Conservation (phyloP, 208 protist species). For the Crithidia brevicula region DNA sequence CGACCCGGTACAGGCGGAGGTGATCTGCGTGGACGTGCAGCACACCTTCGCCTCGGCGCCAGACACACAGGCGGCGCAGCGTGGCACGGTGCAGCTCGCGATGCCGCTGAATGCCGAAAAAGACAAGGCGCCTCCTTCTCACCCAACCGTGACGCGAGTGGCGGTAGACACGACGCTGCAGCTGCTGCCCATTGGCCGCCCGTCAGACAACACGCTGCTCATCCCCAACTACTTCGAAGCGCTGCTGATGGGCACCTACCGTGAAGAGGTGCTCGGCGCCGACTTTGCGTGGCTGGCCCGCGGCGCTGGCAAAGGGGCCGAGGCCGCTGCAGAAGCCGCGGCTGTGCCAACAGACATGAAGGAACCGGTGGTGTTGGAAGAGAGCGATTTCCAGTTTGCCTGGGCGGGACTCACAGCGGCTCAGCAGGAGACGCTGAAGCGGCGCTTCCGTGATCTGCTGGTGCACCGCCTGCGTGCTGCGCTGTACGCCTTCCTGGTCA, state of each 20-base stretch:
- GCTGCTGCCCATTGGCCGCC: constrained; percentile 31
- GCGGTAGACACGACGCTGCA: constrained; percentile 27
- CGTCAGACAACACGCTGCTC: constrained; percentile 30
- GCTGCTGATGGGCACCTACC: constrained; percentile 39
- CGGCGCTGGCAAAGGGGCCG: not conserved
- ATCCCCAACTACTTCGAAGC: constrained; percentile 57
- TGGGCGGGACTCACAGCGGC: constrained; percentile 9
- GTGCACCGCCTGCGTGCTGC: constrained; percentile 27
- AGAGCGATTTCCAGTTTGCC: constrained; percentile 22
- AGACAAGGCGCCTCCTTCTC: not conserved
- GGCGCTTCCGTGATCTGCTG: constrained; percentile 26
- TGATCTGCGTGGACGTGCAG: constrained; percentile 14
- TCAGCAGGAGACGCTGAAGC: constrained; percentile 27
- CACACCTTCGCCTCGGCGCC: not conserved
- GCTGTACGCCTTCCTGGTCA: constrained; percentile 23
- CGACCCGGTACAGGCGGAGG: constrained; percentile 4
- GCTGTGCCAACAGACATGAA: not conserved
- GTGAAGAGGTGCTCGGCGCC: constrained; percentile 12
- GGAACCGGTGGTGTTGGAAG: constrained; percentile 5
- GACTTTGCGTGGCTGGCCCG: constrained; percentile 7
- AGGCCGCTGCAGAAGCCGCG: not conserved
- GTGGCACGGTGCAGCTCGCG: not conserved
- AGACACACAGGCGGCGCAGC: not conserved
- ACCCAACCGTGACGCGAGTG: constrained; percentile 21
- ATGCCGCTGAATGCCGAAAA: not conserved